Evolutionary conservation across 441 rosid species (phyloP), one percentile per base, ranked within the genome.

Genomic region (Euphorbia celastroides): DNA sequence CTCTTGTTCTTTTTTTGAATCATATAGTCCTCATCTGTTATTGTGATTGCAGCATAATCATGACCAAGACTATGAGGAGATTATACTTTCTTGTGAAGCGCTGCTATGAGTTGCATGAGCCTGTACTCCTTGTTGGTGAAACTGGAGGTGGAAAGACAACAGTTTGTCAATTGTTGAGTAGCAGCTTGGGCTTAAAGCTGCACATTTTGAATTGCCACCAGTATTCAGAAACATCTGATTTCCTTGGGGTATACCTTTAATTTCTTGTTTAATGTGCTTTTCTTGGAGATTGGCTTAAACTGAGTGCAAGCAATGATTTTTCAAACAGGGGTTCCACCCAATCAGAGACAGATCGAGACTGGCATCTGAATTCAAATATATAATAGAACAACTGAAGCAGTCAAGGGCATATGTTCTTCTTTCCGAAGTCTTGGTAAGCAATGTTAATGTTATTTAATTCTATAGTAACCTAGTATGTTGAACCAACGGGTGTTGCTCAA

Each of bases 131-230:
- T 77, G 98, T 92, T 77, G 99, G 99, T 64, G 98, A 95, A 76
- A 92, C 99, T 74, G 98, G 99, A 60, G 97, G 99, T 70, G 99
- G 99, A 57, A 95, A 92, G 86, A 95, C 99, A 48, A 90, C 97
- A 54, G 95, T 86, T 68, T 90, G 99, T 81, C 97, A 95, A 82
- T 72, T 88, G 70, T 81, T 95, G 75, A 84, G 95, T 80, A 50
- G 65, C 52, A 72, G 70, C 50, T 68, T 86, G 83, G 80, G 80
- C 70, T 80, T 80, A 73, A 81, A 80, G 61, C 78, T 95, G 77
- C 92, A 83, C 82, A 92, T 92, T 79, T 82, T 95, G 81, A 95
- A 95, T 81, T 95, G 99, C 78, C 99, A 95, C 74, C 98, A 90
- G 67, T 92, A 90, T 73, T 82, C 99, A 10, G 99, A 95, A 75